Evolutionary conservation across 768 basidiomycete species (phyloP).

Genomic region (Boletellus ananas): DNA sequence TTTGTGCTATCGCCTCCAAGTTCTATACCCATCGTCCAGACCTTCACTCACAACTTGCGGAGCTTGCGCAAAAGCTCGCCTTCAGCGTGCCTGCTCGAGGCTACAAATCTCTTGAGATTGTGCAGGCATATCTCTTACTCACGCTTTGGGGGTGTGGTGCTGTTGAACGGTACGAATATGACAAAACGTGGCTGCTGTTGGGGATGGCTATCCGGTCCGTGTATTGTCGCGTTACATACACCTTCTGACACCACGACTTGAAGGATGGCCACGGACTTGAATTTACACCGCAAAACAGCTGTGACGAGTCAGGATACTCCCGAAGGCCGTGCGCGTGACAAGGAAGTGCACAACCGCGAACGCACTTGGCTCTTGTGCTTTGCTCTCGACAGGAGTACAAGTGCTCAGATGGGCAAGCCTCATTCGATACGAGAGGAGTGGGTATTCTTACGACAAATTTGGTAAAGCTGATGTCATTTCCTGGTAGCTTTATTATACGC

Average conservation of each 20-base stretch:
- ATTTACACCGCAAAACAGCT: conserved; percentile 84
- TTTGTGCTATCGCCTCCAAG: conserved; percentile 92
- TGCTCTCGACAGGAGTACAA: conserved; percentile 81
- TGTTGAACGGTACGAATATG: conserved; percentile 94
- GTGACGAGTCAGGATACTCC: conserved; percentile 57
- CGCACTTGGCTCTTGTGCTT: conserved; percentile 91
- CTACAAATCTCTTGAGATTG: conserved; percentile 92
- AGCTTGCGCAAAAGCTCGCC: conserved; percentile 82
- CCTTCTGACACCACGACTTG: conserved; percentile 9
- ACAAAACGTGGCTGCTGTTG: conserved; percentile 87
- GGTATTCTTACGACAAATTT: conserved; percentile 28
- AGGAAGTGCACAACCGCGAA: conserved; percentile 91
- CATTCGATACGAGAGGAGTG: conserved; percentile 91
- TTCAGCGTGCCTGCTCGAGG: conserved; percentile 83
- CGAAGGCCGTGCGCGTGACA: conserved; percentile 76
- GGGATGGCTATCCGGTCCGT: conserved; percentile 81
- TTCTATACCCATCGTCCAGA: conserved; percentile 83
- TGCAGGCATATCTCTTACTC: conserved; percentile 91
- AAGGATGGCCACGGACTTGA: conserved; percentile 95
- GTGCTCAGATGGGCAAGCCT: conserved; percentile 97
- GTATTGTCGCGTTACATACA: background rate
- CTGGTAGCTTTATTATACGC: conserved; percentile 75
- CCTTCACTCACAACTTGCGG: conserved; percentile 72
- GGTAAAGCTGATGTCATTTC: background rate
- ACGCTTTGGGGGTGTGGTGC: conserved; percentile 91